Evolutionary conservation across 208 protist genomes (phyloP).

Genomic region (Crithidia fasciculata): DNA sequence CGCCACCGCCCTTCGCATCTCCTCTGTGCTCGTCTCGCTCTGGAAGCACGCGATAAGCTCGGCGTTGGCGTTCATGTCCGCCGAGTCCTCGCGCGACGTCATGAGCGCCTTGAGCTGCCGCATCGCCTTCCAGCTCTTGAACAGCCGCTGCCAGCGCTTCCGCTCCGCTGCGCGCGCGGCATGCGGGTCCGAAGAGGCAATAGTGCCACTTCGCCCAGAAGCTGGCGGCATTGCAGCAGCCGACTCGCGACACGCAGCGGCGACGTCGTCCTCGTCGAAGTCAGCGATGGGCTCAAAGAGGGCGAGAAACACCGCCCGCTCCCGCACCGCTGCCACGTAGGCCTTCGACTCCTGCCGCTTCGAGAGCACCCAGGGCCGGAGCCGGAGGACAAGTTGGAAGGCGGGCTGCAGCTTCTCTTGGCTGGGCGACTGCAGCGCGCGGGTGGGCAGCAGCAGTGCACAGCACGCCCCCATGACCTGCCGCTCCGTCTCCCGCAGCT

Average conservation of each 20-base stretch:
- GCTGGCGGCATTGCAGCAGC: neutral
- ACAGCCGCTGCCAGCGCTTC: slow-evolving; percentile 80
- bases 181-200: slow-evolving; percentile 1
- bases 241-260: neutral
- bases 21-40: slow-evolving; percentile 53
- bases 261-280: slow-evolving; percentile 18
- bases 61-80: slow-evolving; percentile 33
- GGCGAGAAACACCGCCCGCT: slow-evolving; percentile 71
- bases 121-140: slow-evolving; percentile 85
- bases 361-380: slow-evolving; percentile 81
- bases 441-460: slow-evolving; percentile 69
- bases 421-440: slow-evolving; percentile 47
- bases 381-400: slow-evolving; percentile 71
- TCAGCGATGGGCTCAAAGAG: slow-evolving; percentile 72
- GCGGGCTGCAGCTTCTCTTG: slow-evolving; percentile 53
- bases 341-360: slow-evolving; percentile 74
- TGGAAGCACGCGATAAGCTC: slow-evolving; percentile 80
- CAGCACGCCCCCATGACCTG: slow-evolving; percentile 87
- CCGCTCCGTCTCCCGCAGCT: slow-evolving; percentile 73
- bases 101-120: slow-evolving; percentile 75
- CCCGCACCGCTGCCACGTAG: slow-evolving; percentile 62
- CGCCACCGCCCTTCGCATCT: slow-evolving; percentile 56
- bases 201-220: neutral
- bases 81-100: slow-evolving; percentile 59
- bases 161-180: slow-evolving; percentile 40